Conservation (phyloP, 148 eudicot species). For the Camellia granthamiana region DNA sequence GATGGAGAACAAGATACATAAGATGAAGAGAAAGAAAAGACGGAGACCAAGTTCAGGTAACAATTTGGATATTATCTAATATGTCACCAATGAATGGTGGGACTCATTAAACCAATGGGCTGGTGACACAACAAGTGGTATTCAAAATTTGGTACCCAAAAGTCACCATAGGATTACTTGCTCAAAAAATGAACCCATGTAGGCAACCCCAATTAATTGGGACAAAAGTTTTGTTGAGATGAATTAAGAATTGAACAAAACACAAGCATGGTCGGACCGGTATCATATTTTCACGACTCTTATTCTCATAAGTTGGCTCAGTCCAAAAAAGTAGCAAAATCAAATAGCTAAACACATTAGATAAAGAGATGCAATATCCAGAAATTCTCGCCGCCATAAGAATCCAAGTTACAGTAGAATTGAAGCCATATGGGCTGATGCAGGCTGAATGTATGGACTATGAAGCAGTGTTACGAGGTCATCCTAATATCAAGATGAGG, state of each 20-base stretch:
- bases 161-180: too few species aligned
- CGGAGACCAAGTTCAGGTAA: too few species aligned
- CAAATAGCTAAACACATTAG: neutral
- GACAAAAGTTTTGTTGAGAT: too few species aligned
- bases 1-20: too few species aligned
- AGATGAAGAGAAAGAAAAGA: too few species aligned
- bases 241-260: neutral
- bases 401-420: neutral
- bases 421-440: neutral
- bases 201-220: too few species aligned
- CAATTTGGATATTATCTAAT: too few species aligned
- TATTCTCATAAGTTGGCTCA: neutral
- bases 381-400: neutral
- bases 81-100: too few species aligned
- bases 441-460: neutral
- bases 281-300: neutral
- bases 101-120: too few species aligned
- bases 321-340: neutral
- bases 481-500: neutral
- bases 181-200: too few species aligned
- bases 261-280: neutral
- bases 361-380: neutral
- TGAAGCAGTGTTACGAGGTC: neutral
- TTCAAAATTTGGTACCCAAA: too few species aligned
- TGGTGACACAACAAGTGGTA: too few species aligned